These are phyloP conservation scores for Wickerhamiella spandovensis DNA, from an alignment of 805 yeast genomes.

Conservation along the genomic window DNA sequence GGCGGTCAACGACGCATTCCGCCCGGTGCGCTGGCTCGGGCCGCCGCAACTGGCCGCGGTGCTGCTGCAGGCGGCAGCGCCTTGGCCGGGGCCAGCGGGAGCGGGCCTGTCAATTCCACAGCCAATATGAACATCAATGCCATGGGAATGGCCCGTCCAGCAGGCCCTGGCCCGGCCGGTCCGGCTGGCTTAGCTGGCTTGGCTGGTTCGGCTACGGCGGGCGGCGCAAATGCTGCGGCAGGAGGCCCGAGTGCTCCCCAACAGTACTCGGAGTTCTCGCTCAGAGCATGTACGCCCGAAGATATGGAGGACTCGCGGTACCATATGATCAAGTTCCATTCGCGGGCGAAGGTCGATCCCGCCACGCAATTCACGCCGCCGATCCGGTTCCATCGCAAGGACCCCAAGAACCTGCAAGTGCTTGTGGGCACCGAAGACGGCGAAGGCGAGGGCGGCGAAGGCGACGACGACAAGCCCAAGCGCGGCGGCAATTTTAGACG, in stretches of 20 bases:
- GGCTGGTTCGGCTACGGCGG: too few relatives aligned
- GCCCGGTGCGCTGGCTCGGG: conserved; percentile 7
- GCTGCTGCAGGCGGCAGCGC: conserved; percentile 6
- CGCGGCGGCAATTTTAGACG: conserved; percentile 27
- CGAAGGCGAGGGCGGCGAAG: conserved; percentile 9
- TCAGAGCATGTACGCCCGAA: conserved; percentile 58
- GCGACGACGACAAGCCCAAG: conserved; percentile 19
- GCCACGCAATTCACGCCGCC: conserved; percentile 62
- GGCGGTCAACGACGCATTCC: conserved; percentile 12
- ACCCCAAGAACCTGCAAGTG: conserved; percentile 81
- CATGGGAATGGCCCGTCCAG: neutral
- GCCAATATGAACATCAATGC: neutral
- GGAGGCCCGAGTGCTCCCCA: neutral
- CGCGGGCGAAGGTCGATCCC: conserved; percentile 61
- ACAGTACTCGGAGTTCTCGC: conserved; percentile 34
- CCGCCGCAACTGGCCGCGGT: conserved; percentile 1
- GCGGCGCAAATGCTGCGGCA: too few relatives aligned
- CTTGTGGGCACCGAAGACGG: conserved; percentile 34
- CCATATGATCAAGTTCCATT: conserved; percentile 72
- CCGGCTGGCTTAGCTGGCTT: too few relatives aligned
- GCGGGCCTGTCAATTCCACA: conserved; percentile 3
- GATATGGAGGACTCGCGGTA: conserved; percentile 63
- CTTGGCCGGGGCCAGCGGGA: conserved; percentile 4
- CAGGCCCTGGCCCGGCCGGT: neutral
- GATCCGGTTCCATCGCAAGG: conserved; percentile 79